Evolutionary conservation across 2,329 filamentous ascomycete species (phyloP).

Genomic region (Epichloe sibirici): DNA sequence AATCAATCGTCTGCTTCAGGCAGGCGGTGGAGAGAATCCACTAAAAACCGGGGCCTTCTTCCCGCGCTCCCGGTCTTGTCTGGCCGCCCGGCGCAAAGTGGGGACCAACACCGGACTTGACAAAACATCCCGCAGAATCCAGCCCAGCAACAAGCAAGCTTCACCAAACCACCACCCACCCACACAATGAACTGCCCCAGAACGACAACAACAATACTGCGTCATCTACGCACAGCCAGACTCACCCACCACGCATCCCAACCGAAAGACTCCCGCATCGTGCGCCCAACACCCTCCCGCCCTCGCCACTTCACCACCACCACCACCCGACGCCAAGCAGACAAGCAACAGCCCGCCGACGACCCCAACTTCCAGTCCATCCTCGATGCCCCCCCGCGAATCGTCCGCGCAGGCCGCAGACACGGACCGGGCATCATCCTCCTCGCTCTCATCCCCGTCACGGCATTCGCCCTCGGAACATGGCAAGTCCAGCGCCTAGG

Average conservation of each 20-base stretch:
- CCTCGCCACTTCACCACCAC: not conserved
- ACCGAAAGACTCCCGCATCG: not conserved
- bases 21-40: conserved; percentile 8
- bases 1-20: conserved; percentile 1
- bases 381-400: conserved; percentile 68
- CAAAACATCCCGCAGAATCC: not conserved
- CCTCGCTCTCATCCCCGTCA: conserved; percentile 78
- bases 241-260: not conserved
- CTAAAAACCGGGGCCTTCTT: not conserved
- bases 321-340: conserved; percentile 2
- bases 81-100: too few relatives aligned
- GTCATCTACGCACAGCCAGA: conserved; percentile 12
- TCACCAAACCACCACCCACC: not conserved
- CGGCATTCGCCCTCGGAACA: conserved; percentile 77
- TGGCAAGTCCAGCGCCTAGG: conserved; percentile 91
- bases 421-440: conserved; percentile 75
- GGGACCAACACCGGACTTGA: too few relatives aligned
- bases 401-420: conserved; percentile 60
- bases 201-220: conserved; percentile 4
- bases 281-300: not conserved
- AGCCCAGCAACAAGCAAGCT: not conserved
- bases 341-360: conserved; percentile 47
- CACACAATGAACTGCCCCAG: not conserved
- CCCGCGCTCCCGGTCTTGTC: not conserved
- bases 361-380: conserved; percentile 73